Conservation (phyloP, 768 basidiomycete genomes). For the Trametes gibbosa region DNA sequence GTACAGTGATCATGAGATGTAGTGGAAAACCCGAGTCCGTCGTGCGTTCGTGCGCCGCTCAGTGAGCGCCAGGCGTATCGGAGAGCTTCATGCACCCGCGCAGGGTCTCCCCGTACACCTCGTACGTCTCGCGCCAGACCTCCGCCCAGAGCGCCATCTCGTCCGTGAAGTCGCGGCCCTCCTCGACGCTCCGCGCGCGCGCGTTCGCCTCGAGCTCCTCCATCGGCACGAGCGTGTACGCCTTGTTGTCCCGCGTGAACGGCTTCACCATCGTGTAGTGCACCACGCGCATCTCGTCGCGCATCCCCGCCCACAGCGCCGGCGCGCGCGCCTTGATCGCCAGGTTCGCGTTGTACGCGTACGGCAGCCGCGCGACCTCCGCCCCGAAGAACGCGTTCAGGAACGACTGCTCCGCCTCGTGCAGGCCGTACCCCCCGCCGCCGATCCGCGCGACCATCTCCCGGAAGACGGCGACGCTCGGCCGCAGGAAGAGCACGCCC, state of each 20-base stretch:
- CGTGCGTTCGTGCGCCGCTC: no score
- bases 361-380: conserved; percentile 36
- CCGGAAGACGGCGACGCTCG: conserved; percentile 29
- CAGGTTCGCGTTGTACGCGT: conserved; percentile 42
- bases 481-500: conserved; percentile 37
- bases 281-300: conserved; percentile 34
- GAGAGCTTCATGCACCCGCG: conserved; percentile 14
- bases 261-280: conserved; percentile 40
- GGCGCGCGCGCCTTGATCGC: conserved; percentile 36
- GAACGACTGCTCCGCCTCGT: conserved; percentile 41
- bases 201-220: conserved; percentile 27
- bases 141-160: conserved; percentile 37
- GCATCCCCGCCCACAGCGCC: conserved; percentile 34
- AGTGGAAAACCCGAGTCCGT: no score
- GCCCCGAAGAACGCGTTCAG: conserved; percentile 40
- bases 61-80: conserved; percentile 1
- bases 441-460: conserved; percentile 31
- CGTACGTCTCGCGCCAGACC: conserved; percentile 31
- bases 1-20: no score
- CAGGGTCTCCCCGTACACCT: conserved; percentile 5
- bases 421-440: conserved; percentile 30
- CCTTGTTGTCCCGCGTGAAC: conserved; percentile 16
- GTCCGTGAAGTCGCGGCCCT: conserved; percentile 30
- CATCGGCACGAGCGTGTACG: conserved; percentile 22
- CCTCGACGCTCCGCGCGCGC: conserved; percentile 16